A percentile compares a stretch with the other conserved stretches of the same genome.
Evolutionary conservation across 1,139 yeast genomes (phyloP).

Genomic region (Scheffersomyces segobiensis): DNA sequence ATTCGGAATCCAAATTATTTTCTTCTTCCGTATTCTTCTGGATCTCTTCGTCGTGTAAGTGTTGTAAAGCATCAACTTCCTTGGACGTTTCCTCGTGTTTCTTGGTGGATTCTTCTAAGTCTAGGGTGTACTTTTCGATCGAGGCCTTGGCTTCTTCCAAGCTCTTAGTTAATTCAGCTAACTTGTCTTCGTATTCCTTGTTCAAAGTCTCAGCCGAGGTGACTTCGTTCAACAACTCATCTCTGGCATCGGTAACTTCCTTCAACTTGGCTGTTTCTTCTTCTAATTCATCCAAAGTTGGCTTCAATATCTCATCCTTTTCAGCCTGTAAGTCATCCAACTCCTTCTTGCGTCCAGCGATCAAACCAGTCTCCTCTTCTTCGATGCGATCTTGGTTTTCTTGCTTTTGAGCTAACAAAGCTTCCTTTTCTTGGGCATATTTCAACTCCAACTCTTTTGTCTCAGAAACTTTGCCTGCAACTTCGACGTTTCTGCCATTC

Average conservation of each 20-base stretch:
- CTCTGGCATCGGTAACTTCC: constrained; percentile 40
- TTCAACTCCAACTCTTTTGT: constrained; percentile 32
- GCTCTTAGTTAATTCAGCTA: constrained; percentile 37
- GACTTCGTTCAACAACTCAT: constrained; percentile 37
- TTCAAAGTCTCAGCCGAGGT: constrained; percentile 31
- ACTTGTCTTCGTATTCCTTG: constrained; percentile 34
- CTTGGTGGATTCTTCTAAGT: constrained; percentile 30
- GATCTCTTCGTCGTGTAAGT: constrained; percentile 24
- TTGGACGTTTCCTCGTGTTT: constrained; percentile 36
- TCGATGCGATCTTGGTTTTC: constrained; percentile 44
- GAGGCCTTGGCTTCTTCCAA: constrained; percentile 39
- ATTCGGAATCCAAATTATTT: constrained; percentile 29
- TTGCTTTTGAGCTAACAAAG: constrained; percentile 37
- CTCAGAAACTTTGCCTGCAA: constrained; percentile 36
- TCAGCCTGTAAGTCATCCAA: constrained; percentile 47
- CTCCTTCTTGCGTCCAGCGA: constrained; percentile 42
- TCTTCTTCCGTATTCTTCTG: constrained; percentile 25
- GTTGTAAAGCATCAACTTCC: constrained; percentile 32
- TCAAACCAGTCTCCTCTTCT: constrained; percentile 43
- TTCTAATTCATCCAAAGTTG: constrained; percentile 42
- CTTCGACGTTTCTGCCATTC: constrained; percentile 36
- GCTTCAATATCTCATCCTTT: constrained; percentile 43
- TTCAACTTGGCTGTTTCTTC: constrained; percentile 40
- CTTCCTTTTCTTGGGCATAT: constrained; percentile 39
- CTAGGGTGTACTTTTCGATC: constrained; percentile 33